Conservation (phyloP, 2,329 filamentous ascomycete species). For the Sarocladium brachiariae region DNA sequence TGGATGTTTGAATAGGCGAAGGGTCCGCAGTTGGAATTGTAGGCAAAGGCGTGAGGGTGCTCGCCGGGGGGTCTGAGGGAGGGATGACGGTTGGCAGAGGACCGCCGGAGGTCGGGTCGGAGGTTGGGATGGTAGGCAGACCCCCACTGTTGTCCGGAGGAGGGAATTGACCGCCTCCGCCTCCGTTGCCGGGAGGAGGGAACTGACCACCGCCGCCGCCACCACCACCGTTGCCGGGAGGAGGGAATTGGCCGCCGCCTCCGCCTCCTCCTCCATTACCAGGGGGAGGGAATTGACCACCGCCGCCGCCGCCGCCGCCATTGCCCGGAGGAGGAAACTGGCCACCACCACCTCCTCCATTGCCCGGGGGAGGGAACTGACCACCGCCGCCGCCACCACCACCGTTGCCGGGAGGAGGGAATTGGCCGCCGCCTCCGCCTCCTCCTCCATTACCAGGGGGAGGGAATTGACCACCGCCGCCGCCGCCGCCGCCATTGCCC, state of each 20-base stretch:
- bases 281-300: conserved; percentile 2
- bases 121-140: not conserved
- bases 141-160: not conserved
- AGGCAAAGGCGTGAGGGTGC: not conserved
- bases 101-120: not conserved
- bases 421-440: not conserved
- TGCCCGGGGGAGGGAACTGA: not conserved
- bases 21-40: not conserved
- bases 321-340: not conserved
- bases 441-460: not conserved
- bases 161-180: not conserved
- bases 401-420: not conserved
- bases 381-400: not conserved
- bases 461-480: not conserved
- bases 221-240: no score
- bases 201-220: not conserved
- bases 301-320: not conserved
- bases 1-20: not conserved
- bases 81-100: not conserved
- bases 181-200: not conserved
- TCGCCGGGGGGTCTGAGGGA: not conserved
- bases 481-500: not conserved
- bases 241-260: not conserved
- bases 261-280: not conserved
- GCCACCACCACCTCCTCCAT: not conserved